phyloP scores from a whole-genome alignment of 2,329 filamentous ascomycete genomes.

The Dactylellina haptotyla region DNA sequence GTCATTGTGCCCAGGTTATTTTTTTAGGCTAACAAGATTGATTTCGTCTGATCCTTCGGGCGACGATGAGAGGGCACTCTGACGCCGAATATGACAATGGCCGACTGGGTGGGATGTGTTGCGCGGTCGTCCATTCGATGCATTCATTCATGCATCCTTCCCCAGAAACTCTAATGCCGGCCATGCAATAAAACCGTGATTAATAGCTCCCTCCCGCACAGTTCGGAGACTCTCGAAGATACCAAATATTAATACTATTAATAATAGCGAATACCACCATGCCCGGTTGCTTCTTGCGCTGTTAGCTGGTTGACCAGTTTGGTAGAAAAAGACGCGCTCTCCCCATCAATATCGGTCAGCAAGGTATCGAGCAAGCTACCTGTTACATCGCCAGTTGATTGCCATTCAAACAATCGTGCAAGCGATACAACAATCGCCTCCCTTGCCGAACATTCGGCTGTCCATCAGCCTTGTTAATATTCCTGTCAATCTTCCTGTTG shows the following conservation, averaged over 20 bases:
- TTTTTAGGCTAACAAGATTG: conserved; percentile 7
- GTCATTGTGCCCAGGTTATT: conserved; percentile 13
- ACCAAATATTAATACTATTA: no score
- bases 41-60: conserved; percentile 5
- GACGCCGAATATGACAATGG: no score
- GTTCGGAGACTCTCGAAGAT: no score
- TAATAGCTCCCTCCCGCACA: background rate
- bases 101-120: conserved; percentile 22
- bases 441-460: conserved; percentile 27
- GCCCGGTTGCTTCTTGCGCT: background rate
- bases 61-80: no score
- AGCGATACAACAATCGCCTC: conserved; percentile 24
- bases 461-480: conserved; percentile 1
- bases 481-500: background rate
- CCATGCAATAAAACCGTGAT: conserved; percentile 46
- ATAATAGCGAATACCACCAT: no score
- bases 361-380: background rate
- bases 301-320: background rate
- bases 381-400: conserved; percentile 5
- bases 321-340: background rate
- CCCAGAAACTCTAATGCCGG: conserved; percentile 31
- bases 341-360: background rate
- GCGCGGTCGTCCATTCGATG: conserved; percentile 38
- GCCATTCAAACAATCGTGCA: conserved; percentile 3
- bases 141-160: conserved; percentile 45